phyloP scores from a whole-genome alignment of 257 asterid species.

The Orobanche coerulescens region DNA sequence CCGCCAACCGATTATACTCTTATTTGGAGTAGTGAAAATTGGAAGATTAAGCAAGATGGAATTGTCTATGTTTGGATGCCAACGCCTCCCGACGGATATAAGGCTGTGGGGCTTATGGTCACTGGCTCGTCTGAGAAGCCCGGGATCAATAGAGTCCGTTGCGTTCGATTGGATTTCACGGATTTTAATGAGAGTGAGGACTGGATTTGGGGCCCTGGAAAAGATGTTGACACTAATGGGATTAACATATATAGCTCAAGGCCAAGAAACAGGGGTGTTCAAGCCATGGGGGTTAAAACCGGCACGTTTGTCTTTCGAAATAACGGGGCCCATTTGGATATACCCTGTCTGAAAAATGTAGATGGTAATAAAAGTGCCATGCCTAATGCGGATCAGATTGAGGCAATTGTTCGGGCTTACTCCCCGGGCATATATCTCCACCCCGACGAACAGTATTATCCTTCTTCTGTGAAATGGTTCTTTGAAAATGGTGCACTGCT shows the following conservation, averaged over 20 bases:
- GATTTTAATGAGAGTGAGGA: slow-evolving; percentile 27
- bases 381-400: slow-evolving; percentile 58
- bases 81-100: slow-evolving; percentile 41
- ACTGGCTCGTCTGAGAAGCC: slow-evolving; percentile 48
- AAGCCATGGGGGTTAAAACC: slow-evolving; percentile 37
- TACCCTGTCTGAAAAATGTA: slow-evolving; percentile 47
- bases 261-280: slow-evolving; percentile 44
- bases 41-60: slow-evolving; percentile 37
- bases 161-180: slow-evolving; percentile 43
- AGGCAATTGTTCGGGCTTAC: slow-evolving; percentile 40
- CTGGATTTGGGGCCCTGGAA: slow-evolving; percentile 50
- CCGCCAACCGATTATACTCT: slow-evolving; percentile 48
- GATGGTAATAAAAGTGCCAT: slow-evolving; percentile 25
- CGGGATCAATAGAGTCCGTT: slow-evolving; percentile 28
- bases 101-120: slow-evolving; percentile 42
- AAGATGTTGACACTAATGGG: slow-evolving; percentile 12
- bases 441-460: slow-evolving; percentile 55
- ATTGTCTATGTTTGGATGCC: slow-evolving; percentile 52
- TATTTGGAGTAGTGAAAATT: slow-evolving; percentile 46
- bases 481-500: slow-evolving; percentile 68
- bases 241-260: slow-evolving; percentile 35
- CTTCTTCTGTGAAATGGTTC: slow-evolving; percentile 70
- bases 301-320: slow-evolving; percentile 46
- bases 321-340: slow-evolving; percentile 23
- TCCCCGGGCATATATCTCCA: slow-evolving; percentile 61